Percentiles rank a stretch among this genome's conserved stretches.
phyloP scores from a whole-genome alignment of 805 yeast genomes.

The Clavispora vitiphila region DNA sequence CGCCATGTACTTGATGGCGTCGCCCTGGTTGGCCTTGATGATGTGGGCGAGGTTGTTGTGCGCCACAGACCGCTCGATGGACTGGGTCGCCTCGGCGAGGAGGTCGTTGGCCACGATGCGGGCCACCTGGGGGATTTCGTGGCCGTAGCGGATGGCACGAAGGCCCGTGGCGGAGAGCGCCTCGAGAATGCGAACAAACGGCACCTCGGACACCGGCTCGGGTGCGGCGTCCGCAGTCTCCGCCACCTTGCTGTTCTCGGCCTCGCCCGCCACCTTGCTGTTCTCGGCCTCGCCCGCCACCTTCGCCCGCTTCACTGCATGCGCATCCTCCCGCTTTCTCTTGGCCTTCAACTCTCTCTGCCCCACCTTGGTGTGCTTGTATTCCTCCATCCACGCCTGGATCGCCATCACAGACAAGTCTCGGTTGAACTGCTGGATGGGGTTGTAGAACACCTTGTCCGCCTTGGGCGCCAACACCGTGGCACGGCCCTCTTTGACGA shows the following conservation, averaged over 20 bases:
- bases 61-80: slow-evolving; percentile 67
- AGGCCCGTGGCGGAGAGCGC: slow-evolving; percentile 94
- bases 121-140: slow-evolving; percentile 76
- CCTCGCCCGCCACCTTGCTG: neutral
- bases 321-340: slow-evolving; percentile 17
- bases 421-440: slow-evolving; percentile 93
- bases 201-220: slow-evolving; percentile 1
- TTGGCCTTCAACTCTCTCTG: slow-evolving; percentile 19
- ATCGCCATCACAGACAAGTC: slow-evolving; percentile 84
- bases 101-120: slow-evolving; percentile 86
- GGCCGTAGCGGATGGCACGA: slow-evolving; percentile 88
- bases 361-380: slow-evolving; percentile 32
- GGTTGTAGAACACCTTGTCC: slow-evolving; percentile 87
- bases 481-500: slow-evolving; percentile 74
- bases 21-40: slow-evolving; percentile 72
- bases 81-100: slow-evolving; percentile 75
- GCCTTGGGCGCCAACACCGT: slow-evolving; percentile 75
- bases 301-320: neutral
- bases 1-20: slow-evolving; percentile 82
- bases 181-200: slow-evolving; percentile 60
- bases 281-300: neutral
- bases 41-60: slow-evolving; percentile 55
- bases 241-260: neutral
- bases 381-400: slow-evolving; percentile 75
- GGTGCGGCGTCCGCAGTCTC: neutral